Base-by-base conservation (phyloP, 352 stramenopile genomes). In the Pythium monospermum region DNA sequence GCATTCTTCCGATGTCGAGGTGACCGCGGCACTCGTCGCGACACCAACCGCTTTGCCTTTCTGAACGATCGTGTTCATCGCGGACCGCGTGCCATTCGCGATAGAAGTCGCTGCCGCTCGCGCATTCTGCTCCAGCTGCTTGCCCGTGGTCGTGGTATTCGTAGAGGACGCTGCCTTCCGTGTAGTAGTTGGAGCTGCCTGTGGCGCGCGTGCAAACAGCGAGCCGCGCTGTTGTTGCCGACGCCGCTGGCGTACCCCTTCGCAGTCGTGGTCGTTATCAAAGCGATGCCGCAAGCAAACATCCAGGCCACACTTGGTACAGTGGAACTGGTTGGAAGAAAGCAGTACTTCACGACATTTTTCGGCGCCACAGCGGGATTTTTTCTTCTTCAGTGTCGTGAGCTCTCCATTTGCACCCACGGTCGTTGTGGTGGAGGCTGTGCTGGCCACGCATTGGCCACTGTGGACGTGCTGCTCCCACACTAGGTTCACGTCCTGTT, bases 201-300 rank as follows among this genome's bases (percentile, higher is more conserved):
- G n/a, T n/a, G n/a, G n/a, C n/a, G n/a, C n/a, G 16, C 52, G 26
- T 3, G 39, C 19, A 26, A 51, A 32, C 23, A 60, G 3, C 26
- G 25, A 19, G 47, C 55, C 19, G 32, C 42, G 32, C 23, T 73
- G 60, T 39, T 80, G 71, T 26, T 74, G 61, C 37, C 71, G 62
- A 18, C 49, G 39, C 18, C 66, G 57, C 6, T 43, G 32, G 15
- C 68, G 63, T 28, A 61, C 64, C 6, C 11, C 53, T 30, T 76
- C 68, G 35, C 81, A 92, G 38, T 68, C 64, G 55, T 92, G 81
- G 55, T 92, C 81, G 15, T 62, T 57, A 56, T 87, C 78, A 32
- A 90, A 92, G n/a, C 81, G 68, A 59, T 92, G 81, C 45, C 69
- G 69, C 18, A 92, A 57, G 62, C 81, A 92, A 47, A 92, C 81